Evolutionary conservation across 306 rosid genomes (phyloP).

Genomic region (Ziziphus jujuba): DNA sequence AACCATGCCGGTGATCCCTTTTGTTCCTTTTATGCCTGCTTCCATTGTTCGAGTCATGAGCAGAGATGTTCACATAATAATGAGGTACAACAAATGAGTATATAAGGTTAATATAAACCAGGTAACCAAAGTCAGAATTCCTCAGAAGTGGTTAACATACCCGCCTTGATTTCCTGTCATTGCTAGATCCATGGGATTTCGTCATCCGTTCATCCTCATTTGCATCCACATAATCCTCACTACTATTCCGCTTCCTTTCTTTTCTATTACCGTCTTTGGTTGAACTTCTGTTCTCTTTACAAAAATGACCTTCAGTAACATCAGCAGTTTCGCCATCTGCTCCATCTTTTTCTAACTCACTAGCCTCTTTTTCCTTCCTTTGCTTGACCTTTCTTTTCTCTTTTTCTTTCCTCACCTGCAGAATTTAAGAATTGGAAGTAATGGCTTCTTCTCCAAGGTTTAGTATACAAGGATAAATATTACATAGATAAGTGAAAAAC

Average conservation of each 20-base stretch:
- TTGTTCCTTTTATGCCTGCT: slow-evolving; percentile 71
- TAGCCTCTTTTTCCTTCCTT: slow-evolving; percentile 75
- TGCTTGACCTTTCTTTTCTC: slow-evolving; percentile 81
- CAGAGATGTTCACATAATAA: too few relatives aligned
- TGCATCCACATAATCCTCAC: slow-evolving; percentile 53
- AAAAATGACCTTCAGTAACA: slow-evolving; percentile 45
- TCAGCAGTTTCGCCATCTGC: slow-evolving; percentile 56
- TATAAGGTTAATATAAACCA: slow-evolving; percentile 6
- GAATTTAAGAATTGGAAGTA: slow-evolving; percentile 20
- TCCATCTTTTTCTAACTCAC: slow-evolving; percentile 63
- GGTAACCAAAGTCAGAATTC: slow-evolving; percentile 3
- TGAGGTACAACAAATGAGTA: too few relatives aligned
- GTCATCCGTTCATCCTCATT: slow-evolving; percentile 60
- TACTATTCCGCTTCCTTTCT: slow-evolving; percentile 61
- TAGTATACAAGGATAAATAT: too few relatives aligned
- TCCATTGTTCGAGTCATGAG: slow-evolving; percentile 74
- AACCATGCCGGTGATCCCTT: slow-evolving; percentile 67
- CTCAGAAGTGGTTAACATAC: slow-evolving; percentile 40
- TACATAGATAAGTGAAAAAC: too few relatives aligned
- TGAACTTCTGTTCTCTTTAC: slow-evolving; percentile 57
- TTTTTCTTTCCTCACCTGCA: slow-evolving; percentile 74
- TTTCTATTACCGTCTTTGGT: slow-evolving; percentile 51
- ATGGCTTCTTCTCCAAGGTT: background rate
- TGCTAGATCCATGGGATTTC: slow-evolving; percentile 65
- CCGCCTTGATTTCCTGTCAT: slow-evolving; percentile 70